These are phyloP conservation scores for Penicillium dipodomyicola DNA, from an alignment of 495 filamentous ascomycete genomes.

Conservation along the genomic window DNA sequence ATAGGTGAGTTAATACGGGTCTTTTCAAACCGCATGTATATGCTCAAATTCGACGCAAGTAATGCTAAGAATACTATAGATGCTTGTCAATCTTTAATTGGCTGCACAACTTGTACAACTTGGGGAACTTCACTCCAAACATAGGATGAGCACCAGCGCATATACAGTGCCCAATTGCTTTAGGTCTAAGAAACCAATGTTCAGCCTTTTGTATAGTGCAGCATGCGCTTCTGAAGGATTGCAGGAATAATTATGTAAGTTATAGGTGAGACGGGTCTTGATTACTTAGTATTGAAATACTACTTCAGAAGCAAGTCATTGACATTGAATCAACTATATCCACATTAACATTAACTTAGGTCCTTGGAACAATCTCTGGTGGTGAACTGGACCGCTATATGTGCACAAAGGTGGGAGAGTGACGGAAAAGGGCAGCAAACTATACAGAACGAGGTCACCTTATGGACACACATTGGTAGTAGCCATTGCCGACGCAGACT, in stretches of 20 bases:
- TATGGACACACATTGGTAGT: background rate
- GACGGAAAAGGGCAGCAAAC: background rate
- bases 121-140: background rate
- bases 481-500: background rate
- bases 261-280: background rate
- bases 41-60: background rate
- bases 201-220: background rate
- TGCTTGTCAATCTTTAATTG: background rate
- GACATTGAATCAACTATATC: background rate
- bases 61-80: background rate
- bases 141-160: background rate
- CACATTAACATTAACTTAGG: background rate
- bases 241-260: background rate
- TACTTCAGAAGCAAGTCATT: background rate
- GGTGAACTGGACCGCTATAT: background rate
- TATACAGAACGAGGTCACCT: background rate
- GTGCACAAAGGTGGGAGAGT: background rate
- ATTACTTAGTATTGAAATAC: no score
- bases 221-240: background rate
- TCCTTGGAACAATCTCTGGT: background rate
- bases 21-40: no score
- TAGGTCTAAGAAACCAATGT: background rate
- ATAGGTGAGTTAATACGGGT: background rate
- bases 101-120: background rate
- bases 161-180: background rate